Base-by-base conservation (phyloP, 805 yeast species). In the Candida tibetensis region DNA sequence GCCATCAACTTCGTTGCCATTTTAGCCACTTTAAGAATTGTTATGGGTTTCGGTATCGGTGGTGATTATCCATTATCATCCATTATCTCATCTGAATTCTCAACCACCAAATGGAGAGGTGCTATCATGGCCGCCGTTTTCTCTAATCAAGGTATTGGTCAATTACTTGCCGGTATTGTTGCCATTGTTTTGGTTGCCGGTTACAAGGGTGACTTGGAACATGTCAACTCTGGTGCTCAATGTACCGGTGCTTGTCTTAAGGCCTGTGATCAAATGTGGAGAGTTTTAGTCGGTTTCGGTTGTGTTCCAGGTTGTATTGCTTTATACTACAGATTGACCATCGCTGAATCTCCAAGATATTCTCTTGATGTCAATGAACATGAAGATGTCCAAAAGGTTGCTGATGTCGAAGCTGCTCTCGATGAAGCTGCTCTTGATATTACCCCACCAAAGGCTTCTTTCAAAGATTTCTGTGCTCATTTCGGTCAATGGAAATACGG, bases 81-180 rank as follows among this genome's bases (percentile, higher is more conserved):
- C n/a, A 83, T 88, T 62, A 88, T 88, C 49, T 83, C 95, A 7
- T 82, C 96, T 41, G 96, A 88, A 72, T 88, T 88, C 57, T 77
- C 96, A 18, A 86, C 96, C 42, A 88, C 96, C 49, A 87, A 85
- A 66, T 88, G 95, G 95, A 85, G 96, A 81, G 96, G 96, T 76
- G 95, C 96, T 48, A 87, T 87, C 53, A 88, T 88, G 95, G 89
- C 86, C 58, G 95, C 96, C 19, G 96, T 88, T 40, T 90, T 90
- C 65, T 91, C 96, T 41, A 89, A 89, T 73, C 97, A 90, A 71
- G 97, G 96, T 66, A 79, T 93, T 81, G 97, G 97, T 64, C 96
- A 90, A 72, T 76, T 89, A 44, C 57, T 81, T 14, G 95, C 88
- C 44, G 95, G 91, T 78, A 72, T 88, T 48, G 85, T 88, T 52